Percentiles rank a stretch among this genome's conserved stretches.
These are phyloP conservation scores for Persicaria maculosa DNA, from an alignment of 148 eudicot genomes.

Conservation along the genomic window DNA sequence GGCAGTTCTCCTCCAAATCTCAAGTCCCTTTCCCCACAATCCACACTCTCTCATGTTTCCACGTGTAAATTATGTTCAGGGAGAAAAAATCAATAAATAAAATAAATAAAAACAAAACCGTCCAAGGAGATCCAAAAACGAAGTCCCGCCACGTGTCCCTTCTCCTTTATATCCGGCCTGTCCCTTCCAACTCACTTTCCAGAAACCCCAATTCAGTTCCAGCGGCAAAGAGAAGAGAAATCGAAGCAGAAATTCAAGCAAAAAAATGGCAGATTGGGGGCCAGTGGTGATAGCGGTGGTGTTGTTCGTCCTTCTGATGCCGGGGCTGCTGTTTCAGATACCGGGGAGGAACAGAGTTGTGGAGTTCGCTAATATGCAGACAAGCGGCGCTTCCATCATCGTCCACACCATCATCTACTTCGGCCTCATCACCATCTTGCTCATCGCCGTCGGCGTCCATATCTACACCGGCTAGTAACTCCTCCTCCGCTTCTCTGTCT, in stretches of 20 bases:
- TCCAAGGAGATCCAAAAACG: too few species aligned
- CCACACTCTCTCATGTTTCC: too few species aligned
- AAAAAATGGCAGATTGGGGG: constrained; percentile 54
- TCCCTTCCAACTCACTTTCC: background rate
- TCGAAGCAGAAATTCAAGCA: too few species aligned
- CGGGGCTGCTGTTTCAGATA: constrained; percentile 51
- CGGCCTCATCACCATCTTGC: constrained; percentile 44
- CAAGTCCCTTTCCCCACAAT: too few species aligned
- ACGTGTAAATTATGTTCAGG: too few species aligned
- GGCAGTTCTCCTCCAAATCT: too few species aligned
- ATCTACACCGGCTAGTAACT: constrained; percentile 37
- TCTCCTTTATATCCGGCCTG: background rate
- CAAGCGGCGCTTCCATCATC: constrained; percentile 46
- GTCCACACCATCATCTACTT: constrained; percentile 56
- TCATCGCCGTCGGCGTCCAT: constrained; percentile 55
- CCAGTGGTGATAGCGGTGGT: constrained; percentile 57
- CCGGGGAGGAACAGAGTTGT: constrained; percentile 42
- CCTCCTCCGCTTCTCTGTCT: background rate
- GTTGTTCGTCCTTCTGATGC: constrained; percentile 45
- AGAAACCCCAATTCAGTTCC: background rate
- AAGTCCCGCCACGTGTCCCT: background rate
- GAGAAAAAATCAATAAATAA: too few species aligned
- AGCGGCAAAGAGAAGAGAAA: background rate
- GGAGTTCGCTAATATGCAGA: constrained; percentile 56
- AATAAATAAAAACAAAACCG: too few species aligned